Evolutionary conservation across 129 eudicot genomes (phyloP).

Genomic region (Chrysanthemum lavandulifolium): DNA sequence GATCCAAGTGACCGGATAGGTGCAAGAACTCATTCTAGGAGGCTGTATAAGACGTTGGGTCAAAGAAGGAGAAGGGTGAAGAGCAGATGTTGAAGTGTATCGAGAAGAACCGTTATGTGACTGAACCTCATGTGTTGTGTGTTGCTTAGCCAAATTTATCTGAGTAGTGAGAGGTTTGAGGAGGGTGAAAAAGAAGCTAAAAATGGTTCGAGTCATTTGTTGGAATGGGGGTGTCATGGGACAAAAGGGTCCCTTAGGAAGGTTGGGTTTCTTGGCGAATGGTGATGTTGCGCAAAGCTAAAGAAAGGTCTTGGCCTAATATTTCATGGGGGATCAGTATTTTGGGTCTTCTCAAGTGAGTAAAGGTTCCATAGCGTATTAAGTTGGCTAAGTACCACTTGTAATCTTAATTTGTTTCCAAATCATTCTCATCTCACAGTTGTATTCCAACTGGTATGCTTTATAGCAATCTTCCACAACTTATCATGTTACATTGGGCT

Average conservation of each 20-base stretch:
- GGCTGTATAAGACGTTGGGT: constrained; percentile 45
- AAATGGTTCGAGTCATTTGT: constrained; percentile 56
- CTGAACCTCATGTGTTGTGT: constrained; percentile 85
- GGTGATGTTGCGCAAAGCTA: constrained; percentile 68
- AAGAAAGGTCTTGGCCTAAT: constrained; percentile 71
- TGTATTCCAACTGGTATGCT: too few species aligned
- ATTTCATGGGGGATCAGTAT: constrained; percentile 80
- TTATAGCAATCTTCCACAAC: too few species aligned
- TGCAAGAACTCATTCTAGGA: constrained; percentile 82
- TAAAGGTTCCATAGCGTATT: too few species aligned
- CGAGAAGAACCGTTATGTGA: constrained; percentile 80
- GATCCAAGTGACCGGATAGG: constrained; percentile 57
- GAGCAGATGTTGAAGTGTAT: constrained; percentile 48
- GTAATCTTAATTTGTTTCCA: too few species aligned
- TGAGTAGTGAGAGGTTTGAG: constrained; percentile 68
- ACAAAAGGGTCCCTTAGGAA: constrained; percentile 88
- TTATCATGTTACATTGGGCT: too few species aligned
- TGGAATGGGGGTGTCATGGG: constrained; percentile 99
- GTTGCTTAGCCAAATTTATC: constrained; percentile 61
- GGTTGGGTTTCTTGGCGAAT: constrained; percentile 95
- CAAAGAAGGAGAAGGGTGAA: constrained; percentile 46
- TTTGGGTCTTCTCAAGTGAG: constrained; percentile 58
- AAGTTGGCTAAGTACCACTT: not conserved
- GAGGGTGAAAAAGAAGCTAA: constrained; percentile 65
- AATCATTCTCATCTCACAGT: too few species aligned